Base-by-base conservation (phyloP, 129 eudicot species). In the Flaveria robusta region DNA sequence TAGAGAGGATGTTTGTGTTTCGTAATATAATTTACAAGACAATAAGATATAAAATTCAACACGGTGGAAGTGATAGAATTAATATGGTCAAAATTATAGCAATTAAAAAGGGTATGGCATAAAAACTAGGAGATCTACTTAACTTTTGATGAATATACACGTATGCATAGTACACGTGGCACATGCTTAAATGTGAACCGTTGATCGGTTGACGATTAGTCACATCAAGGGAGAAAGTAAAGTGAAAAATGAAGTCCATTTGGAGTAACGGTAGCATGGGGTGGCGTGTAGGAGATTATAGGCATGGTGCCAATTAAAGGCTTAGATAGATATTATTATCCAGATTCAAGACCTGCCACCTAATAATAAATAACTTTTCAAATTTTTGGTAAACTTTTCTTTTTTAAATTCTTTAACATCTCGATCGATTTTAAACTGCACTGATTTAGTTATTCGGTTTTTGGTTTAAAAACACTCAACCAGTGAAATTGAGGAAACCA, bases 271-370 rank as follows among this genome's bases (percentile, higher is more conserved):
- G 24, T 10, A 22, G 65, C 65, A 58, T 79, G 79, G 83, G 43
- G 66, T 51, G 20, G 46, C 67, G 67, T 77, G 81, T 55, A 77
- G 75, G 68, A 16, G 47, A 77, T 41, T 3, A 47, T 11, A 18
- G 45, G 81, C 74, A 79, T 79, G 83, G 83, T 56, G 26, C 16
- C 39, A 50, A 72, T 72, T 79, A 47, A 79, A 72, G 22, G 45
- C 60, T 4, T 5, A 31, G 26, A n/a, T 6, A 18, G 60, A 59
- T 59, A 23, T 59, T 59, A 26, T 22, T 23, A 24, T 27, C 41
- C 0, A 22, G 7, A 56, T 62, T 14, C 45, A 64, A 14, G 3
- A 64, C 3, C 13, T 34, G 69, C 47, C 46, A 64, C 23, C 46
- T 64, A 64, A 26, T 26, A 19, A 60, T 60, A 60, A 60, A 60